A percentile compares a stretch with the other conserved stretches of the same genome.
phyloP scores from a whole-genome alignment of 1,139 yeast species.

The Yueomyces sp. region DNA sequence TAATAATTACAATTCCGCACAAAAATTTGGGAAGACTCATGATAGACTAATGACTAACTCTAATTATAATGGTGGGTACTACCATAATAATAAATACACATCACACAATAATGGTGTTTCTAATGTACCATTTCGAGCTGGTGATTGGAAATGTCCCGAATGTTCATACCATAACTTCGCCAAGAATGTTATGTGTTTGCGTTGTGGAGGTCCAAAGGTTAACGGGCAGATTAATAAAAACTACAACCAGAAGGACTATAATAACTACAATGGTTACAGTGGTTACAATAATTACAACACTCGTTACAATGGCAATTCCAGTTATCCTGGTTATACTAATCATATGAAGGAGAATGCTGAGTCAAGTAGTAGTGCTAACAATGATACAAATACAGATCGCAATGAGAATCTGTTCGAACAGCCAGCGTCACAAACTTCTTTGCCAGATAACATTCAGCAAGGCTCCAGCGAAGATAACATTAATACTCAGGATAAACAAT shows the following conservation, averaged over 20 bases:
- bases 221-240: background rate
- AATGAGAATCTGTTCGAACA: no score
- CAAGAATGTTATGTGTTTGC: constrained; percentile 71
- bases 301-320: constrained; percentile 1
- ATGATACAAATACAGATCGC: no score
- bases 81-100: constrained; percentile 5
- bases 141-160: constrained; percentile 86
- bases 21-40: constrained; percentile 1
- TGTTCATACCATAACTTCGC: constrained; percentile 92
- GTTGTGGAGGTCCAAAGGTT: constrained; percentile 72
- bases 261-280: background rate
- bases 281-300: constrained; percentile 1
- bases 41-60: background rate
- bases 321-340: no score
- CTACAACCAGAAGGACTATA: constrained; percentile 5
- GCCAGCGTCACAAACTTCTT: no score
- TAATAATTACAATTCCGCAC: constrained; percentile 2
- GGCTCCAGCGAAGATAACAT: no score
- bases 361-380: no score
- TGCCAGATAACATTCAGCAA: no score
- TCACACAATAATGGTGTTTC: constrained; percentile 21
- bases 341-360: no score
- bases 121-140: constrained; percentile 82
- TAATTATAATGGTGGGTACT: constrained; percentile 2
- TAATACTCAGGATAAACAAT: no score